phyloP scores from a whole-genome alignment of 768 basidiomycete genomes.

The Lactarius sp. region DNA sequence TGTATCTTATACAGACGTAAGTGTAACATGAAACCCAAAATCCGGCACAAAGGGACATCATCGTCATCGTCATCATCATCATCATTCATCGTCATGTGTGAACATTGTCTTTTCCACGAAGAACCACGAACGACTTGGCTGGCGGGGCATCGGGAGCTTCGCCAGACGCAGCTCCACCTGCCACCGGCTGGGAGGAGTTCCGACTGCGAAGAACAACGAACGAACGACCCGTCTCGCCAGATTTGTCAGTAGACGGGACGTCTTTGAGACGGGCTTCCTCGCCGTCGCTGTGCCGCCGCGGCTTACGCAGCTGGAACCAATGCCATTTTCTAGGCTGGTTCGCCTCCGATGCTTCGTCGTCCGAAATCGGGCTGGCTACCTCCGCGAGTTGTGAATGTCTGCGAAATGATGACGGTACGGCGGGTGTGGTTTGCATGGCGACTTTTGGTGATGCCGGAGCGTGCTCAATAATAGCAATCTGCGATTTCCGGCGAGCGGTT shows the following conservation, averaged over 20 bases:
- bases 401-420: conserved; percentile 5
- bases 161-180: background rate
- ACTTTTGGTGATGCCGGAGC: conserved; percentile 29
- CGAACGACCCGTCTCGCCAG: conserved; percentile 26
- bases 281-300: conserved; percentile 24
- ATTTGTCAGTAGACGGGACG: background rate
- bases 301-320: conserved; percentile 25
- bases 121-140: conserved; percentile 53
- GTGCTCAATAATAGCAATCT: conserved; percentile 80
- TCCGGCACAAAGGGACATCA: background rate
- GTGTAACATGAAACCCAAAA: background rate
- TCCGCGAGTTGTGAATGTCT: conserved; percentile 21
- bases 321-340: conserved; percentile 23
- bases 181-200: conserved; percentile 10
- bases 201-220: conserved; percentile 35
- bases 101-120: conserved; percentile 45
- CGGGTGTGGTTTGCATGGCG: background rate
- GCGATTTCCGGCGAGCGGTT: conserved; percentile 72
- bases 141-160: background rate
- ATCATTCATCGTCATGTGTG: background rate
- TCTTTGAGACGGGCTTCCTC: conserved; percentile 8
- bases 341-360: conserved; percentile 19
- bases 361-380: conserved; percentile 18
- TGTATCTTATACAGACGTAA: conserved; percentile 7
- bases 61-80: background rate